Conservation (phyloP, 768 basidiomycete genomes). For the Tylopilus subfusipes region DNA sequence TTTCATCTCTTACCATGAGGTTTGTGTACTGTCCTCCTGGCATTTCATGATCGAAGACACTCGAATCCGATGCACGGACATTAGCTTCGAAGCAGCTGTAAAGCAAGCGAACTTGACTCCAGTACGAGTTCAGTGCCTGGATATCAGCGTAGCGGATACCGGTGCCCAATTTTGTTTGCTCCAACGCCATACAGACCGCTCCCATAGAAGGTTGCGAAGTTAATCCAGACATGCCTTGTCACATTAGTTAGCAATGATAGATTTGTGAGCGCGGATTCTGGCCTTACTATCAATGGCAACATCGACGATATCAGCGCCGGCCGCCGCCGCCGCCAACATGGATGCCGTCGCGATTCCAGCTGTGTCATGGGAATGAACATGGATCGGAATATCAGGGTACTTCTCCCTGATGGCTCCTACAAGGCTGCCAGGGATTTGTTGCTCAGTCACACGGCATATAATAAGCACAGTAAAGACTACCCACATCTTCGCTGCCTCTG, state of each 20-base stretch:
- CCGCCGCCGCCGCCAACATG: conserved; percentile 93
- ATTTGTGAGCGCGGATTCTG: not conserved
- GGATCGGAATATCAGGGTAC: conserved; percentile 96
- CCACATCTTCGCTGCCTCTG: conserved; percentile 86
- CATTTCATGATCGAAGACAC: conserved; percentile 99
- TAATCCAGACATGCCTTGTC: conserved; percentile 90
- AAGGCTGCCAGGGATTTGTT: conserved; percentile 47
- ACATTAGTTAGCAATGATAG: conserved; percentile 12
- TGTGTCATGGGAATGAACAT: conserved; percentile 99
- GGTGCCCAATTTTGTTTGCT: conserved; percentile 90
- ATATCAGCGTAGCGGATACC: conserved; percentile 97
- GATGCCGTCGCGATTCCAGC: conserved; percentile 97
- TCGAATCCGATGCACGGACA: conserved; percentile 94
- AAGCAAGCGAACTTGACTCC: conserved; percentile 94
- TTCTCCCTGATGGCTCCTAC: conserved; percentile 93
- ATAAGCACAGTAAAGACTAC: conserved; percentile 25
- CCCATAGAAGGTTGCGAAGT: conserved; percentile 99
- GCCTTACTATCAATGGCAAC: conserved; percentile 95
- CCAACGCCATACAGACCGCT: conserved; percentile 89
- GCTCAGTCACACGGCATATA: conserved; percentile 1
- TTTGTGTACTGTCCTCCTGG: conserved; percentile 96
- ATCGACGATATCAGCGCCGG: conserved; percentile 98
- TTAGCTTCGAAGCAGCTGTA: conserved; percentile 99
- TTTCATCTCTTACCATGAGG: conserved; percentile 65
- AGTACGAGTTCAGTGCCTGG: conserved; percentile 95